Evolutionary conservation across 2,329 filamentous ascomycete genomes (phyloP), one percentile per base, ranked within the genome.

Genomic region (Raffaelea arxii): DNA sequence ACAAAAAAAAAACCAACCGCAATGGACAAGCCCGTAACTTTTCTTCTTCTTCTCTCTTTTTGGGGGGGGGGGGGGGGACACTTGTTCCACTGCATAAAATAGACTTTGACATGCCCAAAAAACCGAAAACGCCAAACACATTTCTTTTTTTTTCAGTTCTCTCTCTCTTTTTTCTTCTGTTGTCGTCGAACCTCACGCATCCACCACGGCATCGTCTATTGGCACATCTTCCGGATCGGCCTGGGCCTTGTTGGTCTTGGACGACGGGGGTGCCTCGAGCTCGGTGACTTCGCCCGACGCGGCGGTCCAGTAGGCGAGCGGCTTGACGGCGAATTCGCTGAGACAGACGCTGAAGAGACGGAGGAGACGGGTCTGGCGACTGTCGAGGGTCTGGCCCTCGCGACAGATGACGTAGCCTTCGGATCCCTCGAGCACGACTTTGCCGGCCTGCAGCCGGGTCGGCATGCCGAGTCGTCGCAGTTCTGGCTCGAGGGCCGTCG

Each of bases 281-380:
- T 81, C 75, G 5, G 74, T 84, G 53, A 84, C 76, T 52, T 78
- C 65, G 25, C 70, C 70, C 21, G 62, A 71, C n/a, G 75, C 71
- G 3, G 79, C 67, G 55, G 66, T 77, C 79, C 80, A 84, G 64
- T 82, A 84, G 60, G 89, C 90, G 64, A 85, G 69, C 54, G 94
- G 69, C 58, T 80, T 75, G 49, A 98, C 81, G 63, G 75, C 82
- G 70, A 98, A 98, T 69, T 97, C 89, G 49, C 88, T 86, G 67
- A 92, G 79, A 52, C 86, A 87, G 48, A 96, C 79, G 45, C 88
- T 84, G 67, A 98, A 97, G 58, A 95, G 74, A 78, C 97, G 97
- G 65, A 98, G 66, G 60, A 98, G 69, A 53, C 89, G 84, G 48
- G 92, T 96, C 75, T 98, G 92, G 57, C 91, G 78, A 55, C 86